A percentile compares a stretch with the other conserved stretches of the same genome.
Evolutionary conservation across 306 rosid genomes (phyloP).

Genomic region (Prunus mira): DNA sequence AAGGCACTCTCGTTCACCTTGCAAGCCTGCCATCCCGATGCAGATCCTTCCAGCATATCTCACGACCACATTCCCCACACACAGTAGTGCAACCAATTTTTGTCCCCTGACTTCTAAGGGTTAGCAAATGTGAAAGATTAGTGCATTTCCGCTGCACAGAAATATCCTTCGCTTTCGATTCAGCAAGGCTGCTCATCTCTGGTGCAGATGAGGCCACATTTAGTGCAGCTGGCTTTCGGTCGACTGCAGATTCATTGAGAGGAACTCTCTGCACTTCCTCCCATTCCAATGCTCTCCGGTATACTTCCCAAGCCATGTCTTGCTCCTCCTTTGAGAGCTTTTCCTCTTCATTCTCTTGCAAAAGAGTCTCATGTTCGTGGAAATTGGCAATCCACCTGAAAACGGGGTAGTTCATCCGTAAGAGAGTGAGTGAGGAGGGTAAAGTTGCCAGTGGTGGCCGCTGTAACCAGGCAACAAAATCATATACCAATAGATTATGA

Average conservation of each 20-base stretch:
- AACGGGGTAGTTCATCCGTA: conserved; percentile 7
- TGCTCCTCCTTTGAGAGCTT: conserved; percentile 94
- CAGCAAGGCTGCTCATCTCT: conserved; percentile 22
- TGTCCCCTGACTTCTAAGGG: conserved; percentile 87
- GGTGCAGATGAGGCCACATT: conserved; percentile 25
- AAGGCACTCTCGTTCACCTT: conserved; percentile 19
- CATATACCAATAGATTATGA: conserved; percentile 1
- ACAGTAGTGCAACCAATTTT: conserved; percentile 69
- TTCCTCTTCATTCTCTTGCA: conserved; percentile 96
- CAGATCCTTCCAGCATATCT: conserved; percentile 82
- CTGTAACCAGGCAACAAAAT: conserved; percentile 3
- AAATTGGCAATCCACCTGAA: conserved; percentile 83
- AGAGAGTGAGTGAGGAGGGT: background rate
- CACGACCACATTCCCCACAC: conserved; percentile 92
- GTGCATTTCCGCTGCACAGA: conserved; percentile 66
- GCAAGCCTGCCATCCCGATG: conserved; percentile 35
- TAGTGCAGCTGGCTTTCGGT: conserved; percentile 35
- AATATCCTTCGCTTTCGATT: conserved; percentile 38
- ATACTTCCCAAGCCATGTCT: conserved; percentile 97
- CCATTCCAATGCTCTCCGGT: conserved; percentile 73
- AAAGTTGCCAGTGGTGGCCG: background rate
- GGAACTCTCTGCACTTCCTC: conserved; percentile 85
- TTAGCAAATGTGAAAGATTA: conserved; percentile 74
- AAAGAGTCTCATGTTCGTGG: conserved; percentile 82
- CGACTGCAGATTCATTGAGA: conserved; percentile 40